These are phyloP conservation scores for Yamadazyma tumulicola DNA, from an alignment of 805 yeast species.

Conservation along the genomic window DNA sequence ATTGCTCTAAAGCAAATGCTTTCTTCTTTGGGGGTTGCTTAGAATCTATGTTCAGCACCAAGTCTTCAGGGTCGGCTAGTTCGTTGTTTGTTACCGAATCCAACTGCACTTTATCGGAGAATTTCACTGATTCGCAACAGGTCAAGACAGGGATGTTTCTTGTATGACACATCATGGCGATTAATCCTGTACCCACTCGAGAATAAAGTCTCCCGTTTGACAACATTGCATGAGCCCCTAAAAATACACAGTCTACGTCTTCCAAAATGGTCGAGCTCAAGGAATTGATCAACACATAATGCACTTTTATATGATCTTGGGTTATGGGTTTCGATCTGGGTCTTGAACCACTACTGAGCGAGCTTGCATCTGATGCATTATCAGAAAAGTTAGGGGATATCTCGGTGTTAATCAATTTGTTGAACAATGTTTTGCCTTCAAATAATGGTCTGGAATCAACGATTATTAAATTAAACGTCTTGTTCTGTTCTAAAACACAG, in stretches of 20 bases:
- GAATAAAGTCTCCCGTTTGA: conserved; percentile 92
- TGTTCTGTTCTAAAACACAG: conserved; percentile 57
- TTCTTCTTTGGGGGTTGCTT: conserved; percentile 55
- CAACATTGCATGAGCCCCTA: conserved; percentile 96
- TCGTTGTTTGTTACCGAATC: conserved; percentile 96
- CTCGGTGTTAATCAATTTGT: conserved; percentile 50
- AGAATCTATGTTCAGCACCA: conserved; percentile 45
- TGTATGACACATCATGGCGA: conserved; percentile 86
- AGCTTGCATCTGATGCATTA: conserved; percentile 17
- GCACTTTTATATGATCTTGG: conserved; percentile 60
- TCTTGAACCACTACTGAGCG: conserved; percentile 14
- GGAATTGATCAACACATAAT: conserved; percentile 77
- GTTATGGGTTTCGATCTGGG: conserved; percentile 27
- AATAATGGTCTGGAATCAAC: conserved; percentile 93
- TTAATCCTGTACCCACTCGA: conserved; percentile 90
- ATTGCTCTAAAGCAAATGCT: conserved; percentile 65
- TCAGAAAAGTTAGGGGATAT: conserved; percentile 12
- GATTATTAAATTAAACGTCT: conserved; percentile 71
- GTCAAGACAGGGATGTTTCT: conserved; percentile 92
- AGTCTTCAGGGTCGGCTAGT: conserved; percentile 74
- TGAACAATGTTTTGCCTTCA: conserved; percentile 82
- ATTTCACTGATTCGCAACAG: conserved; percentile 92
- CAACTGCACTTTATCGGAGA: conserved; percentile 90
- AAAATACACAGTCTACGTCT: conserved; percentile 84
- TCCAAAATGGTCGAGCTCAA: conserved; percentile 71